Conservation (phyloP, 2,329 filamentous ascomycete species). For the Diaporthe caulivora region DNA sequence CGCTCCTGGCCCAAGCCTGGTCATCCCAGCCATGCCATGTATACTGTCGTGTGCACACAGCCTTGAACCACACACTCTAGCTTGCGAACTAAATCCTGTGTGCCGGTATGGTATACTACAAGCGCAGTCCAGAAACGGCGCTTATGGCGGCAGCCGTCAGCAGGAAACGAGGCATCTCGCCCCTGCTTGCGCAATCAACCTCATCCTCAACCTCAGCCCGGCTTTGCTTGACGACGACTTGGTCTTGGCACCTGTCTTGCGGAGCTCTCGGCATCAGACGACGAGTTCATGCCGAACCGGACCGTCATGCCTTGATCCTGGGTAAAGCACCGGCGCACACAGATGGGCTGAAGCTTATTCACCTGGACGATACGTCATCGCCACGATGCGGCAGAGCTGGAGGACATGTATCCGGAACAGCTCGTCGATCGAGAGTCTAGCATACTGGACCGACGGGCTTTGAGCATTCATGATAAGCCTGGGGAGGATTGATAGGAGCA, state of each 20-base stretch:
- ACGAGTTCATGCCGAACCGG: slow-evolving; percentile 22
- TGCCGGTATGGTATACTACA: neutral
- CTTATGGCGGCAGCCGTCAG: slow-evolving; percentile 7
- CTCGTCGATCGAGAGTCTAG: neutral
- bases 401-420: slow-evolving; percentile 7
- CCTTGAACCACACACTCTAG: neutral
- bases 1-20: slow-evolving; percentile 1
- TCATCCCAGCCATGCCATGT: slow-evolving; percentile 4
- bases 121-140: neutral
- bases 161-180: slow-evolving; percentile 24
- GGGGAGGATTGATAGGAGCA: neutral
- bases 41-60: neutral
- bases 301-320: slow-evolving; percentile 10
- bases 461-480: neutral
- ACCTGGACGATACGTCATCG: slow-evolving; percentile 9
- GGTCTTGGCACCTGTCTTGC: slow-evolving; percentile 33
- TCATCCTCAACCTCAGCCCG: slow-evolving; percentile 16
- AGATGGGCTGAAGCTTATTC: slow-evolving; percentile 24
- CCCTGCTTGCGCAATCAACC: slow-evolving; percentile 40
- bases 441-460: neutral
- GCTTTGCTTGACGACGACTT: slow-evolving; percentile 2
- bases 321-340: neutral
- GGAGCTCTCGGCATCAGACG: slow-evolving; percentile 7
- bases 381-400: neutral
- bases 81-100: neutral